These are phyloP conservation scores for Delphinella strobiligena DNA, from an alignment of 2,329 filamentous ascomycete species.

Conservation along the genomic window DNA sequence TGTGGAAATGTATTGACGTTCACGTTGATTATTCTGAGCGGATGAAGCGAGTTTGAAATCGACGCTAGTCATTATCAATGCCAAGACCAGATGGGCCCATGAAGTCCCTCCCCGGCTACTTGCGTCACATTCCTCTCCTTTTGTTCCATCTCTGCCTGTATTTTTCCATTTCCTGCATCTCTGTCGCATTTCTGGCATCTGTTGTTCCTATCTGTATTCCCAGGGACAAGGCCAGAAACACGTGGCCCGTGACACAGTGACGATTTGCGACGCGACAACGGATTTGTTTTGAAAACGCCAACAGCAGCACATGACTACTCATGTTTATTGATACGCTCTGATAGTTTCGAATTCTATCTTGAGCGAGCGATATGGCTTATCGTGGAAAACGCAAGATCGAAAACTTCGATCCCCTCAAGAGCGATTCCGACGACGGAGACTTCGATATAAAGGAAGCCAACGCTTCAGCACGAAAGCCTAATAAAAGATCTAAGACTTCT, in stretches of 20 bases:
- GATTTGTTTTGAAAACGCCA: not conserved
- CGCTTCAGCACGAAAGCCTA: slow-evolving; percentile 12
- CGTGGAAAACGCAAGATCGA: slow-evolving; percentile 8
- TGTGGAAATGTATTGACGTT: too few relatives aligned
- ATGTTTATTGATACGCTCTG: not conserved
- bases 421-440: slow-evolving; percentile 26
- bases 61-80: too few relatives aligned
- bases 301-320: not conserved
- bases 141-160: too few relatives aligned
- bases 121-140: too few relatives aligned
- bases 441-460: slow-evolving; percentile 16
- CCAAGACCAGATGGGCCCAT: too few relatives aligned
- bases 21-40: too few relatives aligned
- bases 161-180: too few relatives aligned
- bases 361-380: not conserved
- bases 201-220: too few relatives aligned
- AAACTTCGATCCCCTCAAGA: slow-evolving; percentile 24
- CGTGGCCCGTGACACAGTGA: not conserved
- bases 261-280: not conserved
- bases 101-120: too few relatives aligned
- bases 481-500: slow-evolving; percentile 11
- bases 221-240: not conserved
- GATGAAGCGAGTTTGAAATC: too few relatives aligned
- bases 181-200: too few relatives aligned
- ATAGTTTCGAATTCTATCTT: not conserved